A percentile compares a stretch with the other conserved stretches of the same genome.
Evolutionary conservation across 2,329 filamentous ascomycete species (phyloP).

Genomic region (Capronia americana): DNA sequence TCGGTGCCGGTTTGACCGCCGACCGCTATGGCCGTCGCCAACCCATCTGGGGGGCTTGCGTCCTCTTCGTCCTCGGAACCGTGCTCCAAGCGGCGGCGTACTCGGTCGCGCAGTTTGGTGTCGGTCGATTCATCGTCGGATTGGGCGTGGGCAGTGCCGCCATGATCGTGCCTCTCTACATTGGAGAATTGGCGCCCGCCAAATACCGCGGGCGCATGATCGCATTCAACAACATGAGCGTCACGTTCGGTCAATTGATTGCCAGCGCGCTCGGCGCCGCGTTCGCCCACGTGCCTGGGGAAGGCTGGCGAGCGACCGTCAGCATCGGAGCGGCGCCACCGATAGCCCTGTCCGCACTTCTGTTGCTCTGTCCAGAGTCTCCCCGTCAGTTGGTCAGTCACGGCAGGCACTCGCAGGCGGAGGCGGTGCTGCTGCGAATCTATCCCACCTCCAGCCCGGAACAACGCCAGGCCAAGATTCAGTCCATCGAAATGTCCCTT

Average conservation of each 20-base stretch:
- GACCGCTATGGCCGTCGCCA: conserved; percentile 57
- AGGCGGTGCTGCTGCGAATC: conserved; percentile 68
- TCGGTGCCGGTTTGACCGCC: conserved; percentile 60
- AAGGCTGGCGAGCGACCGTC: conserved; percentile 71
- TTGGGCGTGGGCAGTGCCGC: conserved; percentile 60
- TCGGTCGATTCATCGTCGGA: conserved; percentile 54
- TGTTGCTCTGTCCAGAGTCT: conserved; percentile 75
- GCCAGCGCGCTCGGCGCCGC: conserved; percentile 84
- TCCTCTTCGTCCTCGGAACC: conserved; percentile 53
- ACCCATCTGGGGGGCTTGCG: conserved; percentile 55
- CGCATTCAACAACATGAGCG: conserved; percentile 72
- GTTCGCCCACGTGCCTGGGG: conserved; percentile 60
- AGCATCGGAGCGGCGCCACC: conserved; percentile 82
- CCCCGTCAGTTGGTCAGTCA: conserved; percentile 56
- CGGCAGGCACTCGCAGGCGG: conserved; percentile 58
- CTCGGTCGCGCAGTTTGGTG: conserved; percentile 52
- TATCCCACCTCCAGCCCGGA: conserved; percentile 72
- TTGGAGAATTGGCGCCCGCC: conserved; percentile 58
- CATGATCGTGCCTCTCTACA: conserved; percentile 60
- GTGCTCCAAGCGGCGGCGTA: conserved; percentile 50
- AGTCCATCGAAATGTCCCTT: conserved; percentile 31
- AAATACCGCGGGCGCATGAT: conserved; percentile 59
- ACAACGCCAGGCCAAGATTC: conserved; percentile 59
- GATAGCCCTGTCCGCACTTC: conserved; percentile 68
- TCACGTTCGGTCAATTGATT: conserved; percentile 88